Base-by-base conservation (phyloP, 768 basidiomycete genomes). In the Rhodosporidiobolus odoratus region DNA sequence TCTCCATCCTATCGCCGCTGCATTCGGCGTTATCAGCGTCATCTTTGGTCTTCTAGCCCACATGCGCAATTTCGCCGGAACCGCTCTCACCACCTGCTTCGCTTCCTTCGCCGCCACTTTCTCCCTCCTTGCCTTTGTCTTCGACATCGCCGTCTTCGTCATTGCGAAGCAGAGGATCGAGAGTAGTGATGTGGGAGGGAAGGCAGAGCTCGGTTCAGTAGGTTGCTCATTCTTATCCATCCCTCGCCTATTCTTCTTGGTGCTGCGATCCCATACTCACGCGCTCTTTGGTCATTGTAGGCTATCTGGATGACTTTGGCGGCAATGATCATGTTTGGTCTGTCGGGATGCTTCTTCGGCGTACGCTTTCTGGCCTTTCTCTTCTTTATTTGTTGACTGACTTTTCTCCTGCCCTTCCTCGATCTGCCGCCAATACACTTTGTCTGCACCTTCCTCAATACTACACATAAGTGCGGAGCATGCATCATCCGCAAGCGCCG, bases 111-210 rank as follows among this genome's bases (percentile, higher is more conserved):
- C 88, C 19, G 91, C 92, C 0, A 80, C 84, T 1, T 80, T 95
- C 68, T 84, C 91, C 60, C 83, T 98, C 69, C 77, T 91, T 53
- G 93, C 94, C 8, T 94, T 97, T 80, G 86, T 95, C 40, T 93
- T 97, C 80, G 96, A 99, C 79, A 81, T 97, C 67, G 89, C 85
- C 74, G 82, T 96, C 66, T 98, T 97, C 82, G 92, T 91, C 83
- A 81, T 95, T 65, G 90, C 90, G 67, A 92, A 88, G 77, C 82
- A 89, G 53, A 86, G 93, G 62, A 89, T 99, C 79, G 89, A 90
- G 13, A 48, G 53, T 30, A 54, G 58, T 35, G 35, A 19, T 12
- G 65, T 69, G 1, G 66, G 66, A 30, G 68, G 68, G 0, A 53
- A 17, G 7, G 73, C 73, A 0, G 2, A 35, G 30, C 54, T 95